phyloP scores from a whole-genome alignment of 306 rosid genomes.

The Cicer cuneatum region DNA sequence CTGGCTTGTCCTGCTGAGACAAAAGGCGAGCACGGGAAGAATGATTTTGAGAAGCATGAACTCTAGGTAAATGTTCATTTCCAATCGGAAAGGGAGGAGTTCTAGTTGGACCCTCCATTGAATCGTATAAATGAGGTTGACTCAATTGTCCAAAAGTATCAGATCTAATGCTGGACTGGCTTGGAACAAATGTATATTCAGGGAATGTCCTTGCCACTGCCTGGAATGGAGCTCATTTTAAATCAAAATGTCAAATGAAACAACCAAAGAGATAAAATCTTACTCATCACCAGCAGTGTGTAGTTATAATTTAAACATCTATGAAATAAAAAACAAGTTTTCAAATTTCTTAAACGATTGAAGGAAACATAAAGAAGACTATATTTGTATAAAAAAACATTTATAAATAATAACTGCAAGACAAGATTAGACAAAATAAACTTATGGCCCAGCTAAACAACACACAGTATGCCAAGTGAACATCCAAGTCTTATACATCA shows the following conservation, averaged over 20 bases:
- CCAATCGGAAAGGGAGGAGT: conserved; percentile 62
- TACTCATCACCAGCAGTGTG: conserved; percentile 14
- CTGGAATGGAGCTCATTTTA: conserved; percentile 60
- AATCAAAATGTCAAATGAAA: conserved; percentile 49
- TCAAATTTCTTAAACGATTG: conserved; percentile 27
- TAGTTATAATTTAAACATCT: conserved; percentile 7
- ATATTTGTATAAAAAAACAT: background rate
- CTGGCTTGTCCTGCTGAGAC: conserved; percentile 73
- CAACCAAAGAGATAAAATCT: conserved; percentile 14
- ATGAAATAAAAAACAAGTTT: conserved; percentile 11
- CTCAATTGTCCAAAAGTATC: conserved; percentile 72
- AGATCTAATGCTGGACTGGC: conserved; percentile 59
- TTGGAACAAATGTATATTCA: conserved; percentile 80
- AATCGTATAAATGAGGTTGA: conserved; percentile 71
- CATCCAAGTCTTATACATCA: conserved; percentile 10
- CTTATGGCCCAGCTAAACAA: conserved; percentile 23
- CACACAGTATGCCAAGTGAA: conserved; percentile 3
- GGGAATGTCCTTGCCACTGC: conserved; percentile 68
- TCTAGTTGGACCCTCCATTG: conserved; percentile 77
- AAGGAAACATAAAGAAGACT: conserved; percentile 9
- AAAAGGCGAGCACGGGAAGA: conserved; percentile 65
- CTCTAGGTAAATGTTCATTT: conserved; percentile 74
- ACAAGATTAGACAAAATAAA: conserved; percentile 23
- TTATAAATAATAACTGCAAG: conserved; percentile 15
- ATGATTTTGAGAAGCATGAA: conserved; percentile 69